Conservation (phyloP, 495 filamentous ascomycete genomes). For the Neurospora terricola region DNA sequence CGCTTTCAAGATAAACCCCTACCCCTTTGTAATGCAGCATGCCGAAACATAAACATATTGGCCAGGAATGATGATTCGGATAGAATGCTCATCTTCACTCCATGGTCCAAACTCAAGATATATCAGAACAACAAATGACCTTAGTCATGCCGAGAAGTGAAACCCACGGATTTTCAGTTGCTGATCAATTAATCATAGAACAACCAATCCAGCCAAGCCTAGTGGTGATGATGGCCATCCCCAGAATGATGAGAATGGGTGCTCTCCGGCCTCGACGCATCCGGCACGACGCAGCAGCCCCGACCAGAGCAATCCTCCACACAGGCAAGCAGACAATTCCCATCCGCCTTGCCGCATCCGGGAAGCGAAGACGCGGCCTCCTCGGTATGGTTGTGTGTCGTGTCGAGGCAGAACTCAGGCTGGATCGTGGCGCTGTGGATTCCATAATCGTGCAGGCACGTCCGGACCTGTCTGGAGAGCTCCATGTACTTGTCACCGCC, state of each 20-base stretch:
- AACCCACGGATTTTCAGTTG: background rate
- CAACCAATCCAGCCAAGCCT: background rate
- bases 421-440: constrained; percentile 98
- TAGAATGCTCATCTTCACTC: background rate
- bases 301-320: constrained; percentile 67
- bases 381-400: constrained; percentile 25
- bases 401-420: constrained; percentile 75
- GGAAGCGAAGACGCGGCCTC: constrained; percentile 17
- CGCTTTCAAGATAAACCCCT: background rate
- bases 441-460: constrained; percentile 86
- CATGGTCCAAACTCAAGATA: background rate
- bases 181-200: background rate
- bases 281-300: constrained; percentile 54
- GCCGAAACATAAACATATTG: background rate
- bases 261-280: constrained; percentile 17
- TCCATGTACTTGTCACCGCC: constrained; percentile 79
- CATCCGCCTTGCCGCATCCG: constrained; percentile 42
- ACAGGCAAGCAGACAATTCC: constrained; percentile 74
- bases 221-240: constrained; percentile 7
- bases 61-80: background rate
- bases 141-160: background rate
- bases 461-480: constrained; percentile 65
- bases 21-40: background rate
- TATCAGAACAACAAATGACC: background rate
- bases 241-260: constrained; percentile 7